phyloP scores from a whole-genome alignment of 768 basidiomycete genomes.

The Termitomyces sp. region DNA sequence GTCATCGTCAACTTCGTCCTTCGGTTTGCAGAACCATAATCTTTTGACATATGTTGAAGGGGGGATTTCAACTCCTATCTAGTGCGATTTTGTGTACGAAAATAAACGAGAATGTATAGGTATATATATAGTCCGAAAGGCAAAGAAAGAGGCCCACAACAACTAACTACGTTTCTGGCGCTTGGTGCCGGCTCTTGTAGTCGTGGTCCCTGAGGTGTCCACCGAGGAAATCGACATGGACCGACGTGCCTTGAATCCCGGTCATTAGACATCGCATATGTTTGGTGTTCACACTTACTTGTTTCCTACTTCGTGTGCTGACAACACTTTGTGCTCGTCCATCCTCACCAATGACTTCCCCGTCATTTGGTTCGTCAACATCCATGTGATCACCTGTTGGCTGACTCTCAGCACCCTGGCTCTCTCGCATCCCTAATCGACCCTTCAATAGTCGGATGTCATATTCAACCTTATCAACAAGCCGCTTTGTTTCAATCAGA shows the following conservation, averaged over 20 bases:
- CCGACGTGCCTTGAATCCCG: constrained; percentile 42
- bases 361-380: constrained; percentile 41
- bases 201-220: constrained; percentile 51
- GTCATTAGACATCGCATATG: neutral
- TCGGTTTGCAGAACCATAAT: constrained; percentile 56
- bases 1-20: constrained; percentile 84
- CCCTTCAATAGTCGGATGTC: constrained; percentile 74
- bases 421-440: constrained; percentile 52
- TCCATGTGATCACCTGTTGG: constrained; percentile 42
- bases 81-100: neutral
- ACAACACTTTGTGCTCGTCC: constrained; percentile 65
- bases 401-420: constrained; percentile 35
- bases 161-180: constrained; percentile 51
- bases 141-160: neutral
- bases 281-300: constrained; percentile 37
- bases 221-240: constrained; percentile 77
- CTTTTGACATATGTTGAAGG: neutral
- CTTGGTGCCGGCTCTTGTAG: constrained; percentile 51
- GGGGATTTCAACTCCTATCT: constrained; percentile 2
- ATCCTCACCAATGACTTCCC: constrained; percentile 40
- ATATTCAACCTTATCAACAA: constrained; percentile 81
- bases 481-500: constrained; percentile 86
- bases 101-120: neutral
- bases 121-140: neutral
- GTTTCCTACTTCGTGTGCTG: constrained; percentile 58